Conservation (phyloP, 352 stramenopile genomes). For the Pythium biforme region DNA sequence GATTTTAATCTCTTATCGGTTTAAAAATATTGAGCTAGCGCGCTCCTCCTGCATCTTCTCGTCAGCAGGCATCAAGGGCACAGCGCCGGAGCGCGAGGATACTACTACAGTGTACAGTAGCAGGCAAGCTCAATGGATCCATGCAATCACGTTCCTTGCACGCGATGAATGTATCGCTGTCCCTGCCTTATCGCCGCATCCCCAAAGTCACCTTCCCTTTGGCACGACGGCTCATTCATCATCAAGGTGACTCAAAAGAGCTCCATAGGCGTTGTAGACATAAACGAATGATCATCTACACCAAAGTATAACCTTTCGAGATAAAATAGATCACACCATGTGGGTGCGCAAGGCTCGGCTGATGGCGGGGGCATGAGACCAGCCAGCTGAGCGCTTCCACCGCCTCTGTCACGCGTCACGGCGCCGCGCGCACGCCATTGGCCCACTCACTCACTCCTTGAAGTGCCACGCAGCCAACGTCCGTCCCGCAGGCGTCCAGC, state of each 20-base stretch:
- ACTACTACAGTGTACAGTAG: too few relatives aligned
- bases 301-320: too few relatives aligned
- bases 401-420: background rate
- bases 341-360: too few relatives aligned
- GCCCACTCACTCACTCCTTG: background rate
- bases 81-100: too few relatives aligned
- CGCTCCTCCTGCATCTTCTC: too few relatives aligned
- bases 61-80: too few relatives aligned
- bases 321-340: background rate
- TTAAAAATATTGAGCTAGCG: too few relatives aligned
- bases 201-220: background rate
- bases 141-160: background rate
- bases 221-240: too few relatives aligned
- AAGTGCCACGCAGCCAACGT: background rate
- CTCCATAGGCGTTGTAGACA: background rate
- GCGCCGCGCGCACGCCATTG: background rate
- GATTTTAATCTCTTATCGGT: too few relatives aligned
- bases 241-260: too few relatives aligned
- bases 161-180: background rate
- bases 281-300: background rate
- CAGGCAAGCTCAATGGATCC: background rate
- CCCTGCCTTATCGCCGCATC: background rate
- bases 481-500: background rate
- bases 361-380: too few relatives aligned
- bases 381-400: too few relatives aligned